Evolutionary conservation across 441 rosid species (phyloP).

Genomic region (Euphorbia celastroides): DNA sequence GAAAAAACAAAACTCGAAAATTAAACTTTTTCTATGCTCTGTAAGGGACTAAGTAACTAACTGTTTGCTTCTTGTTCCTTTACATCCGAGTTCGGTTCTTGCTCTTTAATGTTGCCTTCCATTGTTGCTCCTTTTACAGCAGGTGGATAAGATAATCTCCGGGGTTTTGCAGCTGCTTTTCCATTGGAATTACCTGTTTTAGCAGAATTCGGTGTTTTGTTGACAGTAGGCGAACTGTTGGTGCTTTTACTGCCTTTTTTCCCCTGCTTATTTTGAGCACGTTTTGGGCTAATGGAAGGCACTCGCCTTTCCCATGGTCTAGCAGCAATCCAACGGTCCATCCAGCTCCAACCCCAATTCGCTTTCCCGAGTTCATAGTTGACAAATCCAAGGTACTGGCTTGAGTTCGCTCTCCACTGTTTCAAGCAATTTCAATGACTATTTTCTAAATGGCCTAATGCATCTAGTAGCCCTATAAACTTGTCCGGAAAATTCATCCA

Average conservation of each 20-base stretch:
- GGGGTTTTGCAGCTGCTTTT: conserved; percentile 32
- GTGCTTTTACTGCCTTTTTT: conserved; percentile 33
- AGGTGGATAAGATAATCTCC: conserved; percentile 66
- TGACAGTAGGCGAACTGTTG: conserved; percentile 38
- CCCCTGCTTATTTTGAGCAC: conserved; percentile 37
- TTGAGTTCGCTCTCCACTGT: conserved; percentile 83
- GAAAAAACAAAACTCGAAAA: conserved; percentile 8
- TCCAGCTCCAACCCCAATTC: conserved; percentile 98
- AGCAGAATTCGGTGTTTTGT: conserved; percentile 38
- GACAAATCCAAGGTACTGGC: conserved; percentile 37
- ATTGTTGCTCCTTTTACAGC: conserved; percentile 33
- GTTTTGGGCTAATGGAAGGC: conserved; percentile 51
- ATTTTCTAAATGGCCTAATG: too few species aligned
- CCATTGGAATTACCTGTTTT: conserved; percentile 36
- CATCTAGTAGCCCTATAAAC: too few species aligned
- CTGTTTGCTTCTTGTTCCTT: conserved; percentile 25
- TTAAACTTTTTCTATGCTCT: conserved; percentile 3
- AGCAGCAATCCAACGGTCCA: conserved; percentile 84
- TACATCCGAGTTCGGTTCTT: conserved; percentile 7
- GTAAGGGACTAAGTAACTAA: conserved; percentile 18
- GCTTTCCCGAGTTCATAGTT: conserved; percentile 58
- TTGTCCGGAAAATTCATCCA: too few species aligned
- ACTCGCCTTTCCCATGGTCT: conserved; percentile 88
- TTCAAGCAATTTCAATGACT: conserved; percentile 13
- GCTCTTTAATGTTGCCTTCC: conserved; percentile 21